Evolutionary conservation across 78 protist genomes (phyloP), one percentile per base, ranked within the genome.

Genomic region (Kipferlia bialata): DNA sequence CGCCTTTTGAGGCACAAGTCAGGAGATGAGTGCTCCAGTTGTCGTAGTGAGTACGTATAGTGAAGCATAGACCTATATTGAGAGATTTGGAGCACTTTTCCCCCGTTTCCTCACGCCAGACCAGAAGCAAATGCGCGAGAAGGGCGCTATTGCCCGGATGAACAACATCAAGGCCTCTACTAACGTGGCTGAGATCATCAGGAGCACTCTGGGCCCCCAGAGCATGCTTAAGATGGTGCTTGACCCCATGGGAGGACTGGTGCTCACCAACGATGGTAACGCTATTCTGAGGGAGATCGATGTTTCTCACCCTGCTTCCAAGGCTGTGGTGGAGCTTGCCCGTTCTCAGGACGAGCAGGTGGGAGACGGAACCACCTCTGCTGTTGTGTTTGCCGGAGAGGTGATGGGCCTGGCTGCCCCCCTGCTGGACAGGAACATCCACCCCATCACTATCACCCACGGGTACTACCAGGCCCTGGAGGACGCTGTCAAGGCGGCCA

Each of bases 351-450:
- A 64, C 53, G 98, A 91, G 75, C 87, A 89, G 56, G 90, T 88
- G n/a, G 98, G 98, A 32, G 98, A 94, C 45, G 98, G 98, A 28
- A 94, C 98, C 45, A 94, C 98, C 0, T 86, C 95, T 0, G 98
- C 92, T 3, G 87, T 92, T 55, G 81, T 94, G 29, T 70, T 92
- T 39, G 85, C 91, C 36, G 87, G 93, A 15, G 98, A 92, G 75
- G 73, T 88, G 33, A 72, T 94, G 28, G 10, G 68, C 16, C 32
- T 66, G 2, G 84, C 96, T 13, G 91, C 89, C 70, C 80, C 89
- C 20, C 73, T 87, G 44, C 61, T 94, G 29, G 91, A 86, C 76
- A 59, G 64, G 34, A 67, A 85, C 15, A 65, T 89, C 44, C 98
- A 94, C 41, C 98, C 98, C 57, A 71, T 80, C 3, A 57, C 68